Evolutionary conservation across 2,329 filamentous ascomycete species (phyloP).

Genomic region (Aspergillus hiratsukae): DNA sequence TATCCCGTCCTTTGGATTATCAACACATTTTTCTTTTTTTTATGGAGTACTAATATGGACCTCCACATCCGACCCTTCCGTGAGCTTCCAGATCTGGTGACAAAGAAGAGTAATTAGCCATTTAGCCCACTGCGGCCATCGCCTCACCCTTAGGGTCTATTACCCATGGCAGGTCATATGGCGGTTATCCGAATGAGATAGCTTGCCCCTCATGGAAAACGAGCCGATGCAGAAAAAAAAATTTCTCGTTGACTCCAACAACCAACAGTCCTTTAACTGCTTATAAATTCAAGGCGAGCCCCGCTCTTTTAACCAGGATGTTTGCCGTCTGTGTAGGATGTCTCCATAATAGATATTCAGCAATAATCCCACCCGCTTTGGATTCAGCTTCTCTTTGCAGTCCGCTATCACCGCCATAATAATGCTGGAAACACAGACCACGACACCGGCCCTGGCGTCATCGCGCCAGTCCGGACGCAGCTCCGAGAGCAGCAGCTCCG

Average conservation of each 20-base stretch:
- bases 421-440: slow-evolving; percentile 15
- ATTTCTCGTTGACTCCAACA: background rate
- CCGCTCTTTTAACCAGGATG: background rate
- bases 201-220: background rate
- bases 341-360: background rate
- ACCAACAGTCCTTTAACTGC: background rate
- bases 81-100: slow-evolving; percentile 19
- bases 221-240: background rate
- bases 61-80: slow-evolving; percentile 20
- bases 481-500: slow-evolving; percentile 23
- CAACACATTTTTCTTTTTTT: background rate
- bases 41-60: background rate
- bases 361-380: background rate
- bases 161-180: slow-evolving; percentile 17
- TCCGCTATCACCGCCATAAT: background rate
- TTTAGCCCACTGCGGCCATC: slow-evolving; percentile 12
- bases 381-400: background rate
- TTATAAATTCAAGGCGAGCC: background rate
- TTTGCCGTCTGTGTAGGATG: background rate
- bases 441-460: slow-evolving; percentile 11
- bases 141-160: slow-evolving; percentile 8
- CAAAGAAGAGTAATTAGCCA: slow-evolving; percentile 12
- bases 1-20: slow-evolving; percentile 7
- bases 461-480: slow-evolving; percentile 21
- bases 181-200: slow-evolving; percentile 10